Conservation (phyloP, 768 basidiomycete genomes). For the Rhodotorula graminis region DNA sequence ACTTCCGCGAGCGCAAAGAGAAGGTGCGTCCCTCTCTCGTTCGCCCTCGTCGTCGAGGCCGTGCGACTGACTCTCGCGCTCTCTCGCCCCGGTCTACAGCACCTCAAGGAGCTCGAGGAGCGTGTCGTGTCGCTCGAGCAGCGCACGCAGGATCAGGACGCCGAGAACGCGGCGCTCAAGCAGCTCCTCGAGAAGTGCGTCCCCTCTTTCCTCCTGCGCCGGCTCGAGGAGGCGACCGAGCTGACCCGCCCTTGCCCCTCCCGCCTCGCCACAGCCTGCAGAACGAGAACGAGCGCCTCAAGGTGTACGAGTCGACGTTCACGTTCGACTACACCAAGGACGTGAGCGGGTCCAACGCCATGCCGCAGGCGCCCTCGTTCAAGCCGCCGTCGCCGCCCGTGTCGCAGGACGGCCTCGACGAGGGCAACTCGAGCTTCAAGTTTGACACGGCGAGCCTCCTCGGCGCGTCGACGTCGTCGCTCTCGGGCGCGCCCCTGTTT, state of each 20-base stretch:
- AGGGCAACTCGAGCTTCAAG: slow-evolving; percentile 1
- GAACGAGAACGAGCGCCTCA: slow-evolving; percentile 35
- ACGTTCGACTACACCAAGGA: slow-evolving; percentile 33
- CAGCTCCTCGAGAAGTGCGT: slow-evolving; percentile 29
- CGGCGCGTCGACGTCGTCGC: not conserved
- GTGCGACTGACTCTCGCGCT: not conserved
- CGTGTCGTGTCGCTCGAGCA: slow-evolving; percentile 31
- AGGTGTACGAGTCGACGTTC: slow-evolving; percentile 34
- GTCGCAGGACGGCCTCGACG: not conserved
- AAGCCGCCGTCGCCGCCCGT: not conserved
- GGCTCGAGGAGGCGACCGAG: not conserved
- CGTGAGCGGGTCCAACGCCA: slow-evolving; percentile 13
- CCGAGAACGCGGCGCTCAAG: slow-evolving; percentile 37
- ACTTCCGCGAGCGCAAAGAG: slow-evolving; percentile 95
- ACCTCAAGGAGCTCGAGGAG: slow-evolving; percentile 59
- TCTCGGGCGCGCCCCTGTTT: not conserved
- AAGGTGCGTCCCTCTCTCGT: slow-evolving; percentile 16
- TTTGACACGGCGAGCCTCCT: not conserved
- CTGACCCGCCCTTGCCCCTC: not conserved
- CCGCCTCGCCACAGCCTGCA: slow-evolving; percentile 10
- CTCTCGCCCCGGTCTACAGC: slow-evolving; percentile 52
- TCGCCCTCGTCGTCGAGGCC: not conserved
- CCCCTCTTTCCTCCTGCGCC: not conserved
- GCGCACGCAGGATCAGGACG: slow-evolving; percentile 3
- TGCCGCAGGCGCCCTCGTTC: slow-evolving; percentile 14